Evolutionary conservation across 805 yeast genomes (phyloP).

Genomic region (Zygosaccharomyces pseudorouxii): DNA sequence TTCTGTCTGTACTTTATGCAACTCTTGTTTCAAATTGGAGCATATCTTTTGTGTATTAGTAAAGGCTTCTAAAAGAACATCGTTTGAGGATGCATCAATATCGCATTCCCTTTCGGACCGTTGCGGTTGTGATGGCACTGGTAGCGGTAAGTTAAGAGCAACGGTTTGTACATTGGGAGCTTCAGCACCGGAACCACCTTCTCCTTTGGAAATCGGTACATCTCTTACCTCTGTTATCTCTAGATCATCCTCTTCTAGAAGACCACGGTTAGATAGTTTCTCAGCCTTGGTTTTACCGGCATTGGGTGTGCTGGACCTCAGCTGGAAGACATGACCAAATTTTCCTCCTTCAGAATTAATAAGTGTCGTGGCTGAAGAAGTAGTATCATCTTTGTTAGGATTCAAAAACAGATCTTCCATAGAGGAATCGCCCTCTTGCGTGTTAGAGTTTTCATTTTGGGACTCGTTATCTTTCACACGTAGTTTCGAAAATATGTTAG

Average conservation of each 20-base stretch:
- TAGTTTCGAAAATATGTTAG: conserved; percentile 31
- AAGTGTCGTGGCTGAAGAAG: conserved; percentile 6
- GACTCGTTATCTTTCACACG: conserved; percentile 22
- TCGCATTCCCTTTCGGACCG: background rate
- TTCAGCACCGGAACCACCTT: background rate
- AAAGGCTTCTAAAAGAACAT: conserved; percentile 39
- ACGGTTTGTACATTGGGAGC: background rate
- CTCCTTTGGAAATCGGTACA: conserved; percentile 10
- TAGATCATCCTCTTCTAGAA: conserved; percentile 33
- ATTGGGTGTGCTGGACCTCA: conserved; percentile 17
- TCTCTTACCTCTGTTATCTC: conserved; percentile 41
- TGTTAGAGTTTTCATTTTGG: conserved; percentile 7
- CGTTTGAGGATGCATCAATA: conserved; percentile 32
- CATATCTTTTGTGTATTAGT: conserved; percentile 39
- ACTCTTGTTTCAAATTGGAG: conserved; percentile 31
- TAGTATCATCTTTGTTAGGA: conserved; percentile 3
- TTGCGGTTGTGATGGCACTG: background rate
- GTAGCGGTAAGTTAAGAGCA: background rate
- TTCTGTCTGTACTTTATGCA: conserved; percentile 30
- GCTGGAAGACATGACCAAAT: background rate
- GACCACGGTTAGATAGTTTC: conserved; percentile 3
- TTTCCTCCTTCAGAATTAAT: conserved; percentile 2
- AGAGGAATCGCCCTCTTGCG: conserved; percentile 20
- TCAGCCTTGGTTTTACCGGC: background rate
- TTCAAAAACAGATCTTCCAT: conserved; percentile 18